phyloP scores from a whole-genome alignment of 495 filamentous ascomycete species.

The Daldinia concentrica region DNA sequence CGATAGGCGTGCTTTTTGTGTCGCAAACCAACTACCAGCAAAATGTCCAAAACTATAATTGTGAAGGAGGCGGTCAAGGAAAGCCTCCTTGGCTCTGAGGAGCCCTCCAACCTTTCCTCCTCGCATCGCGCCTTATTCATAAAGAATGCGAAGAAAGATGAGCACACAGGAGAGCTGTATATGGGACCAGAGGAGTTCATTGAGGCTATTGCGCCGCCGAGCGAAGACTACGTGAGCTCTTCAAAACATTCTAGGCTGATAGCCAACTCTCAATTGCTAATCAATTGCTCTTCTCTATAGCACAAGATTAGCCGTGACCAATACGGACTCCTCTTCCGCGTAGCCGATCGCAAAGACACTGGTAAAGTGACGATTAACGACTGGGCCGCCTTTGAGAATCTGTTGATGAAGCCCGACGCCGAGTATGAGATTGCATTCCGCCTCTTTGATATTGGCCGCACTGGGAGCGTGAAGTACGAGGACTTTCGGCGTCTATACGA shows the following conservation, averaged over 20 bases:
- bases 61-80: constrained; percentile 81
- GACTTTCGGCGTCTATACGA: constrained; percentile 84
- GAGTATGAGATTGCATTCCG: constrained; percentile 99
- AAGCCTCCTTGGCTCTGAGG: constrained; percentile 72
- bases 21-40: constrained; percentile 42
- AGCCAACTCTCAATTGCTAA: constrained; percentile 19
- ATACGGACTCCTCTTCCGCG: constrained; percentile 88
- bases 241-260: neutral
- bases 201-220: constrained; percentile 84
- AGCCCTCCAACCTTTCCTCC: constrained; percentile 68
- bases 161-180: constrained; percentile 75
- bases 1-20: constrained; percentile 16
- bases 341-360: constrained; percentile 79
- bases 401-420: constrained; percentile 92
- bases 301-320: constrained; percentile 97
- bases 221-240: constrained; percentile 86
- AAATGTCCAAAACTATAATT: neutral
- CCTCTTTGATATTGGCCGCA: constrained; percentile 86
- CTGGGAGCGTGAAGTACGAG: constrained; percentile 85
- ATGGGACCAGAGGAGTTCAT: constrained; percentile 89
- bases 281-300: constrained; percentile 55
- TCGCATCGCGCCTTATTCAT: constrained; percentile 78
- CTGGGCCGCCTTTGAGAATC: constrained; percentile 92
- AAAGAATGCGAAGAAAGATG: constrained; percentile 78
- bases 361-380: constrained; percentile 82